Conservation (phyloP, 345 rosid genomes). For the Gossypium arboreum region DNA sequence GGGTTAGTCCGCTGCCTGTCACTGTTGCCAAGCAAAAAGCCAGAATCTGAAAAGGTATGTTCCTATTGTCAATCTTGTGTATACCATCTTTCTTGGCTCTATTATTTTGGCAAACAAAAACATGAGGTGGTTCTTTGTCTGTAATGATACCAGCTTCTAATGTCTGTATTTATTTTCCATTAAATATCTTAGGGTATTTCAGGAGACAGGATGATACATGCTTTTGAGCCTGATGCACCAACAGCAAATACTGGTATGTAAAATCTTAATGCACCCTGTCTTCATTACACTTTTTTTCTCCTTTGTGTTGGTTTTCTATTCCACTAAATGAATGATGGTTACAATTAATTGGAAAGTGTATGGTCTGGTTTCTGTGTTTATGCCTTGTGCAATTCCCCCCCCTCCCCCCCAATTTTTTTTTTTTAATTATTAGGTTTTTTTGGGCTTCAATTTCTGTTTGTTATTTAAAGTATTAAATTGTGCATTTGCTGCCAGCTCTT, state of each 20-base stretch:
- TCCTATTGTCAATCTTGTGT: slow-evolving; percentile 1
- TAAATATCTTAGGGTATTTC: slow-evolving; percentile 32
- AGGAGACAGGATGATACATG: slow-evolving; percentile 42
- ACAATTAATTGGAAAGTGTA: slow-evolving; percentile 3
- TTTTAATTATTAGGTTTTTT: not conserved
- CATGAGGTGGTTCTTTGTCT: not conserved
- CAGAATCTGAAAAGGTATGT: slow-evolving; percentile 44
- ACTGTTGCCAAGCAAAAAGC: slow-evolving; percentile 46
- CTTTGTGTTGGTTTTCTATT: not conserved
- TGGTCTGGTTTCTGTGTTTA: not conserved
- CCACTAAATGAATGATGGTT: not conserved
- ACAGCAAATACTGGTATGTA: slow-evolving; percentile 55
- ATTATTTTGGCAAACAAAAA: not conserved
- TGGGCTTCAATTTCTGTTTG: not conserved
- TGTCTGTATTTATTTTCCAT: slow-evolving; percentile 1
- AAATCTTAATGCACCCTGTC: not conserved
- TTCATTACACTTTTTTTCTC: slow-evolving; percentile 3
- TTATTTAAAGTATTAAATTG: not conserved
- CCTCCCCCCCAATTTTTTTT: not conserved
- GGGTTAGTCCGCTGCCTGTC: slow-evolving; percentile 76
- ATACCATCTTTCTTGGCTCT: not conserved
- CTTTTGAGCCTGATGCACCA: slow-evolving; percentile 50
- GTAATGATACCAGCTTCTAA: slow-evolving; percentile 3
- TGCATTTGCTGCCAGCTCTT: slow-evolving; percentile 3
- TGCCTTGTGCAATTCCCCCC: not conserved